Evolutionary conservation across 2,329 filamentous ascomycete genomes (phyloP).

Genomic region (Colletotrichum spinosum): DNA sequence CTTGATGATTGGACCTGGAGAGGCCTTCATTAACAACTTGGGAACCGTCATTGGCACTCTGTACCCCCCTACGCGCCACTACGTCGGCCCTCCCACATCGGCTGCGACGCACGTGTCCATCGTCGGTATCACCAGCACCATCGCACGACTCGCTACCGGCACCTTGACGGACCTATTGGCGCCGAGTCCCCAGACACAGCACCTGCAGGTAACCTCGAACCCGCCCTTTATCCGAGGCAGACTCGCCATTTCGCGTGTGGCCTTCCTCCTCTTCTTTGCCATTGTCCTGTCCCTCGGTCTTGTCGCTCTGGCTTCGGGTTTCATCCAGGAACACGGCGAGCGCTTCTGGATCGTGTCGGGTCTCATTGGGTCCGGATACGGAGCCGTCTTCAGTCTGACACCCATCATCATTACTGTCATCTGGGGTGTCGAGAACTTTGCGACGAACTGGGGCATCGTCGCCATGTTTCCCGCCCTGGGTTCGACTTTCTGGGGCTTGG

Average conservation of each 20-base stretch:
- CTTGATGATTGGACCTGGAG: slow-evolving; percentile 92
- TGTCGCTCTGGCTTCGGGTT: slow-evolving; percentile 80
- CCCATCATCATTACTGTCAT: slow-evolving; percentile 97
- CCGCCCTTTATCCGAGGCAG: slow-evolving; percentile 40
- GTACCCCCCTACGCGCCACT: slow-evolving; percentile 67
- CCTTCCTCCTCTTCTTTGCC: slow-evolving; percentile 82
- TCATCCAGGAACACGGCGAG: slow-evolving; percentile 77
- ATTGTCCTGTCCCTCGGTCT: slow-evolving; percentile 81
- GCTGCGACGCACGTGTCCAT: slow-evolving; percentile 92
- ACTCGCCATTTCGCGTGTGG: slow-evolving; percentile 79
- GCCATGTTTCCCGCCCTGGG: slow-evolving; percentile 91
- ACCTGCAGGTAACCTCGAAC: slow-evolving; percentile 58
- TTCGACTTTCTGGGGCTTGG: slow-evolving; percentile 87
- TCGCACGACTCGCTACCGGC: slow-evolving; percentile 90
- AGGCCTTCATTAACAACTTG: slow-evolving; percentile 97
- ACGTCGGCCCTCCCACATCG: slow-evolving; percentile 62
- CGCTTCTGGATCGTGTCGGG: slow-evolving; percentile 89
- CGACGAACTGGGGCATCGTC: slow-evolving; percentile 96
- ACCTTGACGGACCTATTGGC: slow-evolving; percentile 90
- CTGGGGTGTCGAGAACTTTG: slow-evolving; percentile 99
- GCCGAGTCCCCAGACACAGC: slow-evolving; percentile 70
- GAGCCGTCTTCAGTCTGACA: slow-evolving; percentile 87
- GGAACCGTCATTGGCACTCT: slow-evolving; percentile 93
- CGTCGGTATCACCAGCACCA: slow-evolving; percentile 88
- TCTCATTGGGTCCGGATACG: slow-evolving; percentile 90